Evolutionary conservation across 331 rosid species (phyloP), one percentile per base, ranked within the genome.

Genomic region (Rhamnella rubrinervis): DNA sequence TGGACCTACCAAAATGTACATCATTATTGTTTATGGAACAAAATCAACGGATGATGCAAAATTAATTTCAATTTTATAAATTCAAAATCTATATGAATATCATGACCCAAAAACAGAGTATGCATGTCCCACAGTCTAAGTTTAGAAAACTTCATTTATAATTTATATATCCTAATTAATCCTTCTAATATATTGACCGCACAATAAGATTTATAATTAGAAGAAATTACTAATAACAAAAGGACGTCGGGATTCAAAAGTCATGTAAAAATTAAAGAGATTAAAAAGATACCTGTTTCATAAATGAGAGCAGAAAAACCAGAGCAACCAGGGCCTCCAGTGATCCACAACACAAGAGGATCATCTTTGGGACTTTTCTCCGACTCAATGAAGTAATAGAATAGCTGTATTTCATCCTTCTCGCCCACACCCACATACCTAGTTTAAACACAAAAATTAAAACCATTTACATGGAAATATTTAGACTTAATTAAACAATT

Each of bases 291-390:
- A 57, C 72, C 78, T 21, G 59, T 65, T 74, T 65, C 78, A 38
- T 25, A 66, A 16, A 72, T 72, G 15, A 66, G 19, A 6, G 70
- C 76, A 15, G 76, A 72, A 50, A 72, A 72, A 0, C 73, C 78
- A 3, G 78, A 74, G 49, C 72, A 74, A 19, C 61, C 72, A 17
- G 78, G 78, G 26, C 72, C 78, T 62, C 76, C 76, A 40, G 76
- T 72, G 21, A 66, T 73, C 78, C 78, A 74, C 50, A 74, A 60
- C 4, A 74, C 61, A 58, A 74, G 72, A 18, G 78, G 78, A 20
- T 74, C 78, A 11, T 66, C 67, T 35, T 26, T 15, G 1, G 78
- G 78, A 31, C 12, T 74, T 31, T 67, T 66, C 67, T 74, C 73
- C 4, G 78, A 74, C 47, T 74, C 78, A 39, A 74, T 31, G 46